A percentile compares a stretch with the other conserved stretches of the same genome.
Evolutionary conservation across 1,284 basidiomycete species (phyloP).

Genomic region (Cryptococcus jaspeensis): DNA sequence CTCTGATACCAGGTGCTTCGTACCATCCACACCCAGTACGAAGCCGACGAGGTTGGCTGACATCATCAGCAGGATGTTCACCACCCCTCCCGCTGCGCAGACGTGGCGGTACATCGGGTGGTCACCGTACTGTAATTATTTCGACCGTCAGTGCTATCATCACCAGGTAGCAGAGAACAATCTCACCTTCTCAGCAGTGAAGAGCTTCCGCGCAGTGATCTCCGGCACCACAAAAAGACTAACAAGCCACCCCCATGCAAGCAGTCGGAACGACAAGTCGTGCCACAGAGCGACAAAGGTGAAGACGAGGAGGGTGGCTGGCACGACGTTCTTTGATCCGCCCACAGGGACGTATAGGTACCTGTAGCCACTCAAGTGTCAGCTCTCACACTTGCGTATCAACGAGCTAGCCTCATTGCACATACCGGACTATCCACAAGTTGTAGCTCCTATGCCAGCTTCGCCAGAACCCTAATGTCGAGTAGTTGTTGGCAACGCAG

Average conservation of each 20-base stretch:
- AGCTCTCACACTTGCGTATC: neutral
- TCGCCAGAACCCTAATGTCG: constrained; percentile 88
- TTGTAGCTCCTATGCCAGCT: constrained; percentile 97
- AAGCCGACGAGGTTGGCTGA: constrained; percentile 93
- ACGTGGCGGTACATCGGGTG: constrained; percentile 81
- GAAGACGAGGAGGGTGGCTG: constrained; percentile 80
- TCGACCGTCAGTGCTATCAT: neutral
- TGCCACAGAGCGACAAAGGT: constrained; percentile 99
- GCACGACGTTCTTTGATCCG: constrained; percentile 61
- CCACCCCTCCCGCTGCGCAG: constrained; percentile 77
- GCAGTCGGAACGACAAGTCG: constrained; percentile 80
- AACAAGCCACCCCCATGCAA: constrained; percentile 97
- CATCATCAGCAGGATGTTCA: constrained; percentile 90
- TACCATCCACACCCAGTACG: constrained; percentile 83
- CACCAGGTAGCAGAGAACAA: neutral
- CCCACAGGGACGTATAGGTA: constrained; percentile 96
- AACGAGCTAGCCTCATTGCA: neutral
- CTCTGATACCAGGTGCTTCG: constrained; percentile 66
- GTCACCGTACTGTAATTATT: constrained; percentile 61
- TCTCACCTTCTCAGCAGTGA: constrained; percentile 67
- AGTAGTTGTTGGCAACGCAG: constrained; percentile 99
- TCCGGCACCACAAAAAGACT: constrained; percentile 90
- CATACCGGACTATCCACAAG: constrained; percentile 85
- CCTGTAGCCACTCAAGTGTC: constrained; percentile 37
- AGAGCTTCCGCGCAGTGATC: constrained; percentile 61